A percentile compares a stretch with the other conserved stretches of the same genome.
Evolutionary conservation across 2,329 filamentous ascomycete genomes (phyloP).

Genomic region (Xylaria sp.): DNA sequence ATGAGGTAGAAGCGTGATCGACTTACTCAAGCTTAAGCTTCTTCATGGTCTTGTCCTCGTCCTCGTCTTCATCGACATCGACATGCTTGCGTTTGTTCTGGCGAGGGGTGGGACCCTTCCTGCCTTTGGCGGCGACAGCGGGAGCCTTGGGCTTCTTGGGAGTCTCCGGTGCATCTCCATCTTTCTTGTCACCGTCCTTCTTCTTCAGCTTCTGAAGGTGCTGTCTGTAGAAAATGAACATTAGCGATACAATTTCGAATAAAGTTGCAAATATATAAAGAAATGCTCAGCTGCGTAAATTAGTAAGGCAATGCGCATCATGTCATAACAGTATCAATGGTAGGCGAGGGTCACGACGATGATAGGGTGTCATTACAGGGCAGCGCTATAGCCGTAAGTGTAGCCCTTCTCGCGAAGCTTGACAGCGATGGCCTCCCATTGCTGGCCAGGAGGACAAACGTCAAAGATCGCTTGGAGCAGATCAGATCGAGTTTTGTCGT

Average conservation of each 20-base stretch:
- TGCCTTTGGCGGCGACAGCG: not conserved
- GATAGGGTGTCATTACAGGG: slow-evolving; percentile 50
- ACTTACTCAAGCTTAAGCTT: slow-evolving; percentile 35
- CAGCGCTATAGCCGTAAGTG: slow-evolving; percentile 52
- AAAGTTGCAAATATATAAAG: slow-evolving; percentile 27
- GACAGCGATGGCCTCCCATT: slow-evolving; percentile 48
- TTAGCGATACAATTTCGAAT: slow-evolving; percentile 25
- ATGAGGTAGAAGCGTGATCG: not conserved
- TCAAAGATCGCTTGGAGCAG: slow-evolving; percentile 53
- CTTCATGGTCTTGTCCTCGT: slow-evolving; percentile 17
- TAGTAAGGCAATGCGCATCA: slow-evolving; percentile 13
- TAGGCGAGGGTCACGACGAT: not conserved
- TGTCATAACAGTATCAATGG: not conserved
- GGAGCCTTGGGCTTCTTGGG: slow-evolving; percentile 9
- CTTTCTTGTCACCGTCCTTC: slow-evolving; percentile 34
- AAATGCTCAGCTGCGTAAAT: slow-evolving; percentile 17
- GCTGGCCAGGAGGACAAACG: slow-evolving; percentile 49
- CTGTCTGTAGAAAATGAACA: slow-evolving; percentile 49
- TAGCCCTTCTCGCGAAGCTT: slow-evolving; percentile 52
- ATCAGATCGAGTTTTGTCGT: slow-evolving; percentile 51
- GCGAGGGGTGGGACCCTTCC: not conserved
- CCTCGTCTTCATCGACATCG: slow-evolving; percentile 15
- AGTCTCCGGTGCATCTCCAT: slow-evolving; percentile 1
- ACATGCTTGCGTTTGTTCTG: not conserved
- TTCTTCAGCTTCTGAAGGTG: slow-evolving; percentile 58